A percentile compares a stretch with the other conserved stretches of the same genome.
Conservation (phyloP, 129 eudicot genomes). For the carrot (Daucus carota) region DNA sequence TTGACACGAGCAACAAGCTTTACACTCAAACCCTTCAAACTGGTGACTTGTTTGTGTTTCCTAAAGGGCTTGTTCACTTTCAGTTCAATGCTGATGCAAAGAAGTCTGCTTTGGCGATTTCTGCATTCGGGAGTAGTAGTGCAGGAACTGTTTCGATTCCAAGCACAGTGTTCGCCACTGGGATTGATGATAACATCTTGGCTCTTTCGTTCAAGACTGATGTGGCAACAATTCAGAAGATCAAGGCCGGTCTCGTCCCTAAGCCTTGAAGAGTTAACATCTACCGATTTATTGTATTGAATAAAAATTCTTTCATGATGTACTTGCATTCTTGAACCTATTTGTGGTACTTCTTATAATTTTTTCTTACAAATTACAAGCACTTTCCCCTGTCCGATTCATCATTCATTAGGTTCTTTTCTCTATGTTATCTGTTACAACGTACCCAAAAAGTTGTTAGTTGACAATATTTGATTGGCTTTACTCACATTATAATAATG, state of each 20-base stretch:
- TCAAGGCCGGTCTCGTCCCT: conserved; percentile 5
- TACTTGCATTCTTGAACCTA: no score
- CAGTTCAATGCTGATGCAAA: conserved; percentile 10
- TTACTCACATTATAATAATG: no score
- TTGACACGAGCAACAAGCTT: background rate
- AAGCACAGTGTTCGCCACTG: conserved; percentile 23
- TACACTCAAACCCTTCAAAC: conserved; percentile 5
- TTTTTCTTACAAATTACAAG: no score
- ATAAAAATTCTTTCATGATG: no score
- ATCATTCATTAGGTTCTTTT: no score
- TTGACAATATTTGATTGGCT: no score
- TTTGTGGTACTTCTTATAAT: no score
- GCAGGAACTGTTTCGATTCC: conserved; percentile 12
- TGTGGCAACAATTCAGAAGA: conserved; percentile 5
- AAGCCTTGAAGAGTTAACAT: no score
- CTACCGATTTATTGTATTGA: background rate
- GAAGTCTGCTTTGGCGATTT: conserved; percentile 20
- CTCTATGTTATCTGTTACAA: no score
- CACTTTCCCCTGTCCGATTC: no score
- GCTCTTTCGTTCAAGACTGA: conserved; percentile 7
- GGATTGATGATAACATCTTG: background rate
- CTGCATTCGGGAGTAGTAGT: conserved; percentile 27
- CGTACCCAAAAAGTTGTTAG: no score
- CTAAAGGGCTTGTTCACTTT: conserved; percentile 6
- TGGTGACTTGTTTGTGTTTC: conserved; percentile 6